A percentile compares a stretch with the other conserved stretches of the same genome.
These are phyloP conservation scores for Nematodospora valgi DNA, from an alignment of 805 yeast species.

Conservation along the genomic window DNA sequence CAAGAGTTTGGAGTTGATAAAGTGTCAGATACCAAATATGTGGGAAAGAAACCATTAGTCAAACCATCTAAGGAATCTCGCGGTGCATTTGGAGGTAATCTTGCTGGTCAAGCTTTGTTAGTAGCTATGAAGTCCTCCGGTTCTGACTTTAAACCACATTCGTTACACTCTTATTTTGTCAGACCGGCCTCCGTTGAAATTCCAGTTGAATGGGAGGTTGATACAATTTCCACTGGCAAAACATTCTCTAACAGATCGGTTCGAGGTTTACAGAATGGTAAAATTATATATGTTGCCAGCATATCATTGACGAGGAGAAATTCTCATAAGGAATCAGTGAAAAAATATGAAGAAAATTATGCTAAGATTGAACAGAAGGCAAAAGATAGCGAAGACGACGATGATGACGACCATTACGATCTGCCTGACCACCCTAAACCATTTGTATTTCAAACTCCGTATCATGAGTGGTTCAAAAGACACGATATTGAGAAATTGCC, in stretches of 20 bases:
- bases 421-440: constrained; percentile 27
- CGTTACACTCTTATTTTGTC: constrained; percentile 32
- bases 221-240: constrained; percentile 31
- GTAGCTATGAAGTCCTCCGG: constrained; percentile 28
- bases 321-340: constrained; percentile 18
- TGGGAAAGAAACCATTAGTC: constrained; percentile 18
- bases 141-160: constrained; percentile 31
- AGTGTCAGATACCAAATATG: constrained; percentile 13
- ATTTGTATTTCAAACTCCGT: constrained; percentile 32
- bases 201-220: constrained; percentile 29
- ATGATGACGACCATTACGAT: constrained; percentile 22
- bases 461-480: constrained; percentile 29
- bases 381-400: constrained; percentile 23
- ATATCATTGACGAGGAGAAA: constrained; percentile 34
- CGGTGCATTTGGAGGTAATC: constrained; percentile 32
- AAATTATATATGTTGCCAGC: constrained; percentile 24
- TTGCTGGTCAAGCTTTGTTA: constrained; percentile 34
- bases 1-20: constrained; percentile 18
- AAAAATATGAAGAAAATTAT: constrained; percentile 20
- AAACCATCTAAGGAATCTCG: constrained; percentile 22
- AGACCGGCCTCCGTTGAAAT: constrained; percentile 14
- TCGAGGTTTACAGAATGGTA: constrained; percentile 24
- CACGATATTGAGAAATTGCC: constrained; percentile 13
- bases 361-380: constrained; percentile 20
- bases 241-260: constrained; percentile 32